Percentiles rank a stretch among this genome's conserved stretches.
Conservation (phyloP, 345 rosid species). For the Syzygium jambos region DNA sequence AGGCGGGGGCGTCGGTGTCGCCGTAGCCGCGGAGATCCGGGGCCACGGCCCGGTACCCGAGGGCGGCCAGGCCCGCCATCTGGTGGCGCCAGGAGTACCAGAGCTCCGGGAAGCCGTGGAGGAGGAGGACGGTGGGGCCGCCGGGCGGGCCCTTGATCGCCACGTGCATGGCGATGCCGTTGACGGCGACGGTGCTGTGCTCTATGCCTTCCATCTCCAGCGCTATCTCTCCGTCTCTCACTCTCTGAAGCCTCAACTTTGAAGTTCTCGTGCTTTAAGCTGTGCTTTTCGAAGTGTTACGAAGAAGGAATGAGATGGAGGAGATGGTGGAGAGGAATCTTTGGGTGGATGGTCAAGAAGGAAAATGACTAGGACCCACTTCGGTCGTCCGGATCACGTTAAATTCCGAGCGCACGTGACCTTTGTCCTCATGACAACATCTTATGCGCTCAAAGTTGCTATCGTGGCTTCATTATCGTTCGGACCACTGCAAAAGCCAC, state of each 20-base stretch:
- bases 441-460: background rate
- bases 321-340: background rate
- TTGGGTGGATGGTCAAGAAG: background rate
- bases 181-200: slow-evolving; percentile 42
- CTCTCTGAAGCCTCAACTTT: background rate
- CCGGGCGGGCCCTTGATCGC: slow-evolving; percentile 42
- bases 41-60: slow-evolving; percentile 71
- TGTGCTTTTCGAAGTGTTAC: background rate
- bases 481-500: background rate
- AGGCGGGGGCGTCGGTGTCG: slow-evolving; percentile 55
- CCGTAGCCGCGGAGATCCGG: slow-evolving; percentile 89
- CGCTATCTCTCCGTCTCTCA: background rate
- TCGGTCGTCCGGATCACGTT: background rate
- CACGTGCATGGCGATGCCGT: slow-evolving; percentile 67
- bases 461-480: background rate
- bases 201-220: slow-evolving; percentile 34
- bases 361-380: background rate
- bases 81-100: slow-evolving; percentile 94
- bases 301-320: background rate
- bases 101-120: slow-evolving; percentile 84
- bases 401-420: background rate
- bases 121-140: slow-evolving; percentile 50
- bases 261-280: background rate
- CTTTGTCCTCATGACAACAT: background rate
- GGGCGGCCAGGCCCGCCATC: slow-evolving; percentile 42